Evolutionary conservation across 176 grass and related monocot genomes (phyloP), one percentile per base, ranked within the genome.

Genomic region (Olyra latifolia): DNA sequence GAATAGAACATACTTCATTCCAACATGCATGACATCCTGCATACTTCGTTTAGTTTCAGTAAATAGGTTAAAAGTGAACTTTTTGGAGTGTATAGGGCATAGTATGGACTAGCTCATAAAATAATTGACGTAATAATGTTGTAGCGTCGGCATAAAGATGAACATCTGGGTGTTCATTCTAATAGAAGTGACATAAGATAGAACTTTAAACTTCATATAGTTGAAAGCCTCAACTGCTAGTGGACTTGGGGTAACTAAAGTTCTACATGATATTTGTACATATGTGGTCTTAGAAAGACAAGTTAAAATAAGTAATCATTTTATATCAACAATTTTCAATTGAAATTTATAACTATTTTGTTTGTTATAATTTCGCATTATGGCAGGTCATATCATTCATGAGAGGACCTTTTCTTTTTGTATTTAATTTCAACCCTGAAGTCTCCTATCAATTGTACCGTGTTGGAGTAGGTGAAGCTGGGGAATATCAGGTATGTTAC

Each of bases 401-500:
- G 17, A 94, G 88, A 84, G 95, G 95, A 13, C 72, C 89, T 80
- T 83, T 94, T 42, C 69, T 98, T 69, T 98, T 94, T 54, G 41
- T 91, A 69, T 94, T 98, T 74, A 97, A 97, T 66, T 97, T 97
- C 77, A 88, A 97, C 89, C 95, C 87, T 10, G 77, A 92, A 74
- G 62, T 38, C 32, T 92, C 79, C 38, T 82, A 88, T 80, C 67
- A 89, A 47, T 10, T 71, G 15, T 92, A 92, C 69, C 57, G 59
- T 87, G 72, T 98, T 69, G 95, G 95, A 85, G 95, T 91, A 32
- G 95, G 92, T 52, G 95, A 97, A 98, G 95, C 95, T 69, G 95
- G 95, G 48, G 95, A 98, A 66, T 94, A 94, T 79, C 82, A 91
- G 85, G 91, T 91, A 87, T 67, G 69, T 71, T 27, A 55, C 54